A percentile compares a stretch with the other conserved stretches of the same genome.
Evolutionary conservation across 176 grass and related monocot genomes (phyloP).

Genomic region (Phoenix roebelenii): DNA sequence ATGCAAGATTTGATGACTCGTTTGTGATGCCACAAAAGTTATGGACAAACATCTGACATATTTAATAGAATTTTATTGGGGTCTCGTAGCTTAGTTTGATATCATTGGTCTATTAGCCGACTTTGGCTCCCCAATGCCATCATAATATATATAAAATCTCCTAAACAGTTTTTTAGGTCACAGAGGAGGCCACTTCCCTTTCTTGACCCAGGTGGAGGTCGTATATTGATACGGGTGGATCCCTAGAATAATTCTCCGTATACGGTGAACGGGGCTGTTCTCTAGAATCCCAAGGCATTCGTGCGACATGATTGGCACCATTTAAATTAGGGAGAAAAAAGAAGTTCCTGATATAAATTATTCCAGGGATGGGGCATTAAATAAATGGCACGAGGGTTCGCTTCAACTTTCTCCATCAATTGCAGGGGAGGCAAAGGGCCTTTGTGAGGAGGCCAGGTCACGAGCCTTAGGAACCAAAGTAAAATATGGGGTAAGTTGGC

Average conservation of each 20-base stretch:
- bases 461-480: background rate
- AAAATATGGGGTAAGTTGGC: background rate
- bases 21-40: too few relatives aligned
- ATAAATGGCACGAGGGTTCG: background rate
- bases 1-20: too few relatives aligned
- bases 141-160: too few relatives aligned
- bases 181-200: background rate
- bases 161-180: background rate
- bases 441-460: background rate
- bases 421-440: background rate
- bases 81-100: too few relatives aligned
- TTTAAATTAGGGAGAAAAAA: background rate
- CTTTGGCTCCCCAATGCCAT: too few relatives aligned
- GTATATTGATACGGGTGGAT: background rate
- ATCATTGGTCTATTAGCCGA: too few relatives aligned
- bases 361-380: background rate
- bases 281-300: background rate
- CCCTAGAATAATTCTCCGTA: background rate
- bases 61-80: too few relatives aligned
- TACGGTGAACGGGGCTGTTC: background rate
- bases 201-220: background rate
- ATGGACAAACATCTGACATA: too few relatives aligned
- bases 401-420: conserved; percentile 19
- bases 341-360: background rate
- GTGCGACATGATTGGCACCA: conserved; percentile 2